These are phyloP conservation scores for Monosporascus sp. DNA, from an alignment of 2,329 filamentous ascomycete genomes.

Conservation along the genomic window DNA sequence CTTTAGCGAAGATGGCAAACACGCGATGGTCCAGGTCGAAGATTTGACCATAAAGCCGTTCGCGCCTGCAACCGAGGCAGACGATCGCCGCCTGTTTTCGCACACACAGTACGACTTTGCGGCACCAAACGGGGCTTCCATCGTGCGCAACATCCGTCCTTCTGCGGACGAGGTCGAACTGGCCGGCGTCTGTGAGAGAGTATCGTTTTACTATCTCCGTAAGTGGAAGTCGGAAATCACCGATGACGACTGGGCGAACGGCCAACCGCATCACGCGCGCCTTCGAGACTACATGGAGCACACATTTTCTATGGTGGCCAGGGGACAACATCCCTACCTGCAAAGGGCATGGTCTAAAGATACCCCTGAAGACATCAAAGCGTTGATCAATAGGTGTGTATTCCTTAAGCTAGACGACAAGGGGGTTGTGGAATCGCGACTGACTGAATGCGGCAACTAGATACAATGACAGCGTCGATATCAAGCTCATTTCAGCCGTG, in stretches of 20 bases:
- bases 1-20: slow-evolving; percentile 1
- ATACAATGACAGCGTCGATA: slow-evolving; percentile 3
- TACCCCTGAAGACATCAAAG: no score
- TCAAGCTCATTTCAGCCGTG: slow-evolving; percentile 23
- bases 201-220: slow-evolving; percentile 18
- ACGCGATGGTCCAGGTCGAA: slow-evolving; percentile 12
- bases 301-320: accelerated
- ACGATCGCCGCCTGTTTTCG: slow-evolving; percentile 10
- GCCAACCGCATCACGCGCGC: slow-evolving; percentile 9
- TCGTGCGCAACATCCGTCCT: not conserved
- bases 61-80: not conserved
- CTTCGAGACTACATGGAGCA: slow-evolving; percentile 15
- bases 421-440: no score
- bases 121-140: not conserved
- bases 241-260: slow-evolving; percentile 13
- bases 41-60: slow-evolving; percentile 9
- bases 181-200: slow-evolving; percentile 11
- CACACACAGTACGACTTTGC: slow-evolving; percentile 5
- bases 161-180: slow-evolving; percentile 8
- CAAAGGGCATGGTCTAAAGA: no score
- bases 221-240: slow-evolving; percentile 13
- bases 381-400: no score
- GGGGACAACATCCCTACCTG: no score
- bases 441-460: no score
- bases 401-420: no score